A percentile compares a stretch with the other conserved stretches of the same genome.
phyloP scores from a whole-genome alignment of 202 grass and related monocot genomes.

The Miscanthus sacchariflorus region DNA sequence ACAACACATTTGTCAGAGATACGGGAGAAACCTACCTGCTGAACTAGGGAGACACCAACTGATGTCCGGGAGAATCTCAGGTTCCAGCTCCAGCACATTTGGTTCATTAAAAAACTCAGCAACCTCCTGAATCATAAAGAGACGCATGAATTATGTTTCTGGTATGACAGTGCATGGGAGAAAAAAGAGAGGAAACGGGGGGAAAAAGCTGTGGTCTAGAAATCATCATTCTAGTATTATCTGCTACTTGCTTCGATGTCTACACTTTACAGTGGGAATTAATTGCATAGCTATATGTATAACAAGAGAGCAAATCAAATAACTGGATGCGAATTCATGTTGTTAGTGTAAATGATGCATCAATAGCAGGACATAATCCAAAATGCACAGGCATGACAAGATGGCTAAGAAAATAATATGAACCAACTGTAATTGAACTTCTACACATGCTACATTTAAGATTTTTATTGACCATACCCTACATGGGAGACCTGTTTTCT shows the following conservation, averaged over 20 bases:
- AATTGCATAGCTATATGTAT: background rate
- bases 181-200: background rate
- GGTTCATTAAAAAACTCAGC: conserved; percentile 42
- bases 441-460: background rate
- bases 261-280: background rate
- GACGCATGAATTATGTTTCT: conserved; percentile 17
- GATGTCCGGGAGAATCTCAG: conserved; percentile 55
- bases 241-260: background rate
- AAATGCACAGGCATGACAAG: background rate
- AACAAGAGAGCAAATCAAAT: conserved; percentile 14
- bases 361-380: background rate
- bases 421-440: background rate
- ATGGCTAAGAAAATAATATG: background rate
- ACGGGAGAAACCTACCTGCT: conserved; percentile 38
- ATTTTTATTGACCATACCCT: background rate
- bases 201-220: background rate
- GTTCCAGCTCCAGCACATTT: conserved; percentile 50
- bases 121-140: conserved; percentile 46
- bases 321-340: background rate
- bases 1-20: background rate
- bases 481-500: background rate
- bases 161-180: background rate
- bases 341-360: conserved; percentile 7
- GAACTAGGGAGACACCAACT: conserved; percentile 30
- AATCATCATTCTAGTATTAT: background rate